A percentile compares a stretch with the other conserved stretches of the same genome.
phyloP scores from a whole-genome alignment of 1,284 basidiomycete genomes.

The Ceratobasidium sp. region DNA sequence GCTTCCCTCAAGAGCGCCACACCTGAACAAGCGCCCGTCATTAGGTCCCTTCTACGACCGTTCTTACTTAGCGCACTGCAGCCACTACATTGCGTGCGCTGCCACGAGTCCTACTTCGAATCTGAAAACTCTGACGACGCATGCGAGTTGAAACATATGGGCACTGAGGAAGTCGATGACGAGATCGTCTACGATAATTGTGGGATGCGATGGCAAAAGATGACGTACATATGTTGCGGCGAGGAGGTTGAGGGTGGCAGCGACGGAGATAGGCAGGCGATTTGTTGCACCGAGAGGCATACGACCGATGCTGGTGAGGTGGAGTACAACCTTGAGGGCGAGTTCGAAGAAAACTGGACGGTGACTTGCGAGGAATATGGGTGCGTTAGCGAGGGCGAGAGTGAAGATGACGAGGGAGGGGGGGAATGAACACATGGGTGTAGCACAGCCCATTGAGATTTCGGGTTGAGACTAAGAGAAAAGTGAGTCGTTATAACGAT shows the following conservation, averaged over 20 bases:
- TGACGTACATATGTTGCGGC: constrained; percentile 6
- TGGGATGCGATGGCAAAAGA: neutral
- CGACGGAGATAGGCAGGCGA: neutral
- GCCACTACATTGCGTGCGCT: constrained; percentile 10
- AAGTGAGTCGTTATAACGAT: no score
- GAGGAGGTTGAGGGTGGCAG: neutral
- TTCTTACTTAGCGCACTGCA: neutral
- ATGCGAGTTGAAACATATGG: constrained; percentile 1
- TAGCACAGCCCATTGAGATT: no score
- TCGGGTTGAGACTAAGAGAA: no score
- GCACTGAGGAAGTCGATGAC: no score
- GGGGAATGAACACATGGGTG: no score
- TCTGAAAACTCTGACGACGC: neutral
- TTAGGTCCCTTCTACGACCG: neutral
- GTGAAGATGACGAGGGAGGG: no score
- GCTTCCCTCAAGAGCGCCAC: neutral
- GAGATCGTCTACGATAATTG: no score
- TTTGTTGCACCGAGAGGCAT: constrained; percentile 1
- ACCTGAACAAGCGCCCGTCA: neutral
- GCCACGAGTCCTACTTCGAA: neutral
- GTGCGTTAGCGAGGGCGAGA: no score
- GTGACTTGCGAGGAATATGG: no score
- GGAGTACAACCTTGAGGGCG: neutral
- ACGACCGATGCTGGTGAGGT: constrained; percentile 4
- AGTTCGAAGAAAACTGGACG: no score